phyloP scores from a whole-genome alignment of 2,329 filamentous ascomycete genomes.

The Neobulgaria alba region DNA sequence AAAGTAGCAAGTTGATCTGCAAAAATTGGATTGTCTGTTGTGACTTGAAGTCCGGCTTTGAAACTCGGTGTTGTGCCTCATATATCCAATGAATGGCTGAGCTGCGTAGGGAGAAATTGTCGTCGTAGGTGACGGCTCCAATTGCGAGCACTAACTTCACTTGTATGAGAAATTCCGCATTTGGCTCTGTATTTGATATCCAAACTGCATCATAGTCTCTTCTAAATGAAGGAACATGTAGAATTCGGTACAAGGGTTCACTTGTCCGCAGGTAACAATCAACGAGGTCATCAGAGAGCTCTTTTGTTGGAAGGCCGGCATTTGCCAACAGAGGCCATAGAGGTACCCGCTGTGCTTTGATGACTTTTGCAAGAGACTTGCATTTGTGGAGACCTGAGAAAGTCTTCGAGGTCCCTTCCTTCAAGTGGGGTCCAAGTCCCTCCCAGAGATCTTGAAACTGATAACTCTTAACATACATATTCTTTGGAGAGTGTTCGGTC shows the following conservation, averaged over 20 bases:
- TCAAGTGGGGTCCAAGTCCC: conserved; percentile 33
- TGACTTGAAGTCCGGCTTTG: conserved; percentile 44
- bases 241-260: conserved; percentile 40
- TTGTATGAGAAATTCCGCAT: conserved; percentile 43
- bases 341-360: conserved; percentile 42
- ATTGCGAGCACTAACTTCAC: conserved; percentile 51
- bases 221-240: conserved; percentile 43
- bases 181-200: conserved; percentile 26
- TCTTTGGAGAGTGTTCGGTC: conserved; percentile 9
- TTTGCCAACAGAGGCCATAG: conserved; percentile 38
- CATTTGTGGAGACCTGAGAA: conserved; percentile 37
- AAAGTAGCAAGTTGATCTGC: conserved; percentile 38
- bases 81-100: conserved; percentile 48
- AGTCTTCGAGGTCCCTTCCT: conserved; percentile 32
- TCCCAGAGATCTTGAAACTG: conserved; percentile 38
- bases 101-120: conserved; percentile 39
- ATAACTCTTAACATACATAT: conserved; percentile 11
- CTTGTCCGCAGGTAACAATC: conserved; percentile 40
- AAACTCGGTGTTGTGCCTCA: conserved; percentile 47
- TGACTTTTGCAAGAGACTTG: conserved; percentile 42
- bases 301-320: conserved; percentile 37
- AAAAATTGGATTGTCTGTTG: conserved; percentile 41
- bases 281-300: conserved; percentile 39
- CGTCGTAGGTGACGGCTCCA: conserved; percentile 43
- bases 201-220: conserved; percentile 44